Conservation (phyloP, 2,329 filamentous ascomycete genomes). For the Ophiobolus disseminans region DNA sequence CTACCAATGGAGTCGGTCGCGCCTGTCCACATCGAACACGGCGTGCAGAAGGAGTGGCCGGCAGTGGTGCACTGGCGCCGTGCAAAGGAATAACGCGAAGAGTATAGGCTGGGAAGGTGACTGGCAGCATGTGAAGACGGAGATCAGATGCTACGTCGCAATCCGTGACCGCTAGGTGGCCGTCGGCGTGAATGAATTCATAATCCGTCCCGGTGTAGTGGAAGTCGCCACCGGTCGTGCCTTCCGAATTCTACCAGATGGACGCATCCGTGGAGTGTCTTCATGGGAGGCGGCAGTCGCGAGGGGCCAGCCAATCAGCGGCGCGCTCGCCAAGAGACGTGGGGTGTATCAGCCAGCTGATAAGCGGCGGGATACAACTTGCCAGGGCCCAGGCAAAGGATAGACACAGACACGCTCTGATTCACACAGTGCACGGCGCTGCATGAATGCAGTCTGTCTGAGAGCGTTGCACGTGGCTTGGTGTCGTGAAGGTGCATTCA, state of each 20-base stretch:
- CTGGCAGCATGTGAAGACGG: conserved; percentile 8
- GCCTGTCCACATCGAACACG: conserved; percentile 10
- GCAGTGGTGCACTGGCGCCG: conserved; percentile 8
- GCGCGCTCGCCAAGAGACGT: conserved; percentile 16
- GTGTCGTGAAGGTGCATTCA: no score
- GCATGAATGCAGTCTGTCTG: not conserved
- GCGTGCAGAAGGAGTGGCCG: conserved; percentile 15
- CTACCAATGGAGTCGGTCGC: conserved; percentile 4
- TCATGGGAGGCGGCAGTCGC: conserved; percentile 17
- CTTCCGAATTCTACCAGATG: conserved; percentile 13
- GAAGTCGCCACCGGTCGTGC: conserved; percentile 15
- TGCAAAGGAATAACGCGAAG: conserved; percentile 7
- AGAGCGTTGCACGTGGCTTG: no score
- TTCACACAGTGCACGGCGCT: no score
- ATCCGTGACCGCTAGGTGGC: conserved; percentile 30
- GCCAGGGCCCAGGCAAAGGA: not conserved
- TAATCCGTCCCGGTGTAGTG: conserved; percentile 13
- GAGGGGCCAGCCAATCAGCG: conserved; percentile 23
- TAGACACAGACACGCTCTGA: conserved; percentile 1
- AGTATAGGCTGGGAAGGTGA: conserved; percentile 10
- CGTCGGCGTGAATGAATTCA: conserved; percentile 25
- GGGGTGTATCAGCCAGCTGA: conserved; percentile 31
- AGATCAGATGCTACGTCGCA: conserved; percentile 18
- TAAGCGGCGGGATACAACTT: conserved; percentile 24
- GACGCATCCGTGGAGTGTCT: conserved; percentile 10